These are phyloP conservation scores for Lasiodiplodia sp. DNA, from an alignment of 2,329 filamentous ascomycete species.

Conservation along the genomic window DNA sequence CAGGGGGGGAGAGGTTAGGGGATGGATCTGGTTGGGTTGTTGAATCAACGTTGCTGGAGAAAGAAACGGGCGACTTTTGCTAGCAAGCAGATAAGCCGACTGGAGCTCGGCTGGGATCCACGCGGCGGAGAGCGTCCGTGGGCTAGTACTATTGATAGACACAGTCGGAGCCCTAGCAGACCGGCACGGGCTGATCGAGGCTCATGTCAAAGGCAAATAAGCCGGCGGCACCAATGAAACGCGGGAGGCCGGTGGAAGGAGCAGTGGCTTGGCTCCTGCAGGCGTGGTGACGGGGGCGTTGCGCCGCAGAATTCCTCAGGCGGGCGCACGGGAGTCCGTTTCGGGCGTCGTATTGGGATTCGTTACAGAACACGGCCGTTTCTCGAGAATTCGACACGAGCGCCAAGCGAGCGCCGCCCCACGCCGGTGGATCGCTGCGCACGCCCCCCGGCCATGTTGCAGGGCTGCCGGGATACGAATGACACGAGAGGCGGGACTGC, in stretches of 20 bases:
- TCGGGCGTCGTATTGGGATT: slow-evolving; percentile 13
- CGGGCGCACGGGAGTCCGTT: slow-evolving; percentile 8
- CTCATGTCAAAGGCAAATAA: slow-evolving; percentile 14
- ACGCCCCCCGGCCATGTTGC: not conserved
- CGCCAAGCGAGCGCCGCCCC: slow-evolving; percentile 19
- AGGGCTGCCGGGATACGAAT: slow-evolving; percentile 23
- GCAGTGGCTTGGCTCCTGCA: slow-evolving; percentile 11
- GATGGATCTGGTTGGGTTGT: not conserved
- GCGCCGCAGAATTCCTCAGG: slow-evolving; percentile 19
- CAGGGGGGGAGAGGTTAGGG: slow-evolving; percentile 16
- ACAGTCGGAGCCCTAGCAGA: slow-evolving; percentile 15
- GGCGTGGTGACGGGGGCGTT: slow-evolving; percentile 10
- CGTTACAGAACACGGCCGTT: slow-evolving; percentile 27
- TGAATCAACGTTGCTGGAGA: slow-evolving; percentile 1
- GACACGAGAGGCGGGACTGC: slow-evolving; percentile 13
- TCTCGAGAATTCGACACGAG: slow-evolving; percentile 28
- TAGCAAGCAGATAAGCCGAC: slow-evolving; percentile 12
- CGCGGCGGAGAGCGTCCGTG: slow-evolving; percentile 7
- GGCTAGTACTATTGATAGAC: slow-evolving; percentile 20
- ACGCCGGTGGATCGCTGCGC: slow-evolving; percentile 24
- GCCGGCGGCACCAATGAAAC: slow-evolving; percentile 21
- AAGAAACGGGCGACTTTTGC: slow-evolving; percentile 14
- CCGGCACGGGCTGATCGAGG: slow-evolving; percentile 25
- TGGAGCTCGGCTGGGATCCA: slow-evolving; percentile 14
- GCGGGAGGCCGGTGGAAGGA: not conserved